Percentiles rank a stretch among this genome's conserved stretches.
Conservation (phyloP, 495 filamentous ascomycete genomes). For the Penicillium cataractarum region DNA sequence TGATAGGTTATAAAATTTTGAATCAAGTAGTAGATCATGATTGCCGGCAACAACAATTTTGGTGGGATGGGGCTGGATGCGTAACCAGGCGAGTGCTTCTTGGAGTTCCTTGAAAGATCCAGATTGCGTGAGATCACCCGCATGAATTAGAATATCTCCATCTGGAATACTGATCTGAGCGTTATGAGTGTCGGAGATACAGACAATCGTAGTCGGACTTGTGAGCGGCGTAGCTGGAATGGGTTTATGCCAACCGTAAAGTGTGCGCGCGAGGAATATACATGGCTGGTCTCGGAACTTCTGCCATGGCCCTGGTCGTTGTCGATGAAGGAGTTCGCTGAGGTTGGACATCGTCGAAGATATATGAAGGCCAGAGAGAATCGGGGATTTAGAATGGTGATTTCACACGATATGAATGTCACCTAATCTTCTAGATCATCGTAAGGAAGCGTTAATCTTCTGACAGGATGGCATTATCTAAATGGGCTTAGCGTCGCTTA, state of each 20-base stretch:
- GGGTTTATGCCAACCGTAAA: constrained; percentile 21
- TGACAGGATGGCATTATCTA: not conserved
- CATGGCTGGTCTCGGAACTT: constrained; percentile 19
- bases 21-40: constrained; percentile 71
- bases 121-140: constrained; percentile 70
- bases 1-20: constrained; percentile 24
- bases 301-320: constrained; percentile 25
- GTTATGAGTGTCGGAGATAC: constrained; percentile 80
- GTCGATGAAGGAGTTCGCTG: constrained; percentile 20
- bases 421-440: too few species aligned
- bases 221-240: constrained; percentile 21
- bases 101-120: constrained; percentile 64
- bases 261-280: constrained; percentile 22
- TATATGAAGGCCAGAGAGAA: not conserved
- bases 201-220: constrained; percentile 36
- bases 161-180: constrained; percentile 55
- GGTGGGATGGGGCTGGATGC: constrained; percentile 57
- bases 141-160: constrained; percentile 77
- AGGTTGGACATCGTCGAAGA: constrained; percentile 17
- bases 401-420: too few species aligned
- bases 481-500: not conserved
- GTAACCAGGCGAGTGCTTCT: constrained; percentile 66
- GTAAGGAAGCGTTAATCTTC: not conserved
- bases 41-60: constrained; percentile 76
- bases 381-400: not conserved